These are phyloP conservation scores for Fusarium gaditjirri DNA, from an alignment of 2,329 filamentous ascomycete species.

Conservation along the genomic window DNA sequence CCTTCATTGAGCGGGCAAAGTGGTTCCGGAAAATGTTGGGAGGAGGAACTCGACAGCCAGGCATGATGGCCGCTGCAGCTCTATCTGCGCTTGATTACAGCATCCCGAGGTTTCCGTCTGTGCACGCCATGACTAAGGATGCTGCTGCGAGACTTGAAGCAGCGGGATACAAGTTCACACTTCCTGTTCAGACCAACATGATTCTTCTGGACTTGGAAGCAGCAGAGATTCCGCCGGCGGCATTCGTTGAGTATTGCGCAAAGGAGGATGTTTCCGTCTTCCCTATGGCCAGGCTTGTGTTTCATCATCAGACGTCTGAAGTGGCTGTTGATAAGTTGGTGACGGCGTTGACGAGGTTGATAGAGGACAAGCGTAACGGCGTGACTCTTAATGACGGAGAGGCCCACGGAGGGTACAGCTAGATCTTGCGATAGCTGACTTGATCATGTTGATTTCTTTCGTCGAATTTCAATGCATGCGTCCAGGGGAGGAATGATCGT, in stretches of 20 bases:
- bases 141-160: slow-evolving; percentile 20
- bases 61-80: slow-evolving; percentile 75
- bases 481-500: slow-evolving; percentile 50
- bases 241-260: slow-evolving; percentile 34
- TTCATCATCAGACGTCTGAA: slow-evolving; percentile 37
- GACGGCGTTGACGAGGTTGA: slow-evolving; percentile 24
- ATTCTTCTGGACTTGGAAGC: slow-evolving; percentile 39
- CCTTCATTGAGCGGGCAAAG: slow-evolving; percentile 50
- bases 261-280: slow-evolving; percentile 22
- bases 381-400: slow-evolving; percentile 8
- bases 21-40: slow-evolving; percentile 73
- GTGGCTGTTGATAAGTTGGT: slow-evolving; percentile 15
- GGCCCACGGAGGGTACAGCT: slow-evolving; percentile 26
- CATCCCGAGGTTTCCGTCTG: slow-evolving; percentile 33
- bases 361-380: slow-evolving; percentile 17
- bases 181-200: slow-evolving; percentile 46
- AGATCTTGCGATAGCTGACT: neutral
- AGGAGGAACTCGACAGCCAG: slow-evolving; percentile 76
- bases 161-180: slow-evolving; percentile 37
- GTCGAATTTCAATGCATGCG: slow-evolving; percentile 44
- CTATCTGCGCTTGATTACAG: slow-evolving; percentile 65
- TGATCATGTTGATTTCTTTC: neutral
- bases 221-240: slow-evolving; percentile 30
- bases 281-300: slow-evolving; percentile 31
- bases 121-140: slow-evolving; percentile 35